Percentiles rank a stretch among this genome's conserved stretches.
Evolutionary conservation across 1,284 basidiomycete genomes (phyloP).

Genomic region (Singerocomus rubriflavus): DNA sequence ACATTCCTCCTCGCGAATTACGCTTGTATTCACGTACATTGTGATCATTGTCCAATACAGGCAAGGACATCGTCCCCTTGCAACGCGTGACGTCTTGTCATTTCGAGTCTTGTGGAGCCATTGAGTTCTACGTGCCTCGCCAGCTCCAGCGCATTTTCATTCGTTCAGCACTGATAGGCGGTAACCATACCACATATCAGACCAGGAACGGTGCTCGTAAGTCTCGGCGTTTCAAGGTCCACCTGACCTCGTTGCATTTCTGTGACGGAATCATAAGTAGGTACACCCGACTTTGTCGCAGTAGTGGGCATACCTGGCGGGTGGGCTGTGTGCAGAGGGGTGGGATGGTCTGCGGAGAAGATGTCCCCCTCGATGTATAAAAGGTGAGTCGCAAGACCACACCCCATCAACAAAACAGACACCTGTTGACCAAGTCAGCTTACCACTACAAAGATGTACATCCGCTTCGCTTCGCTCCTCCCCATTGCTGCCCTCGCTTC

Average conservation of each 20-base stretch:
- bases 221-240: not conserved
- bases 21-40: not conserved
- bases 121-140: too few species aligned
- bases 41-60: not conserved
- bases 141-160: not conserved
- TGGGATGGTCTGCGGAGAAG: too few species aligned
- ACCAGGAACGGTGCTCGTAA: not conserved
- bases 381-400: too few species aligned
- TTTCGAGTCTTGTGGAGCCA: not conserved
- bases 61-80: not conserved
- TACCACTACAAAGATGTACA: too few species aligned
- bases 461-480: too few species aligned
- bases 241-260: not conserved
- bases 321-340: too few species aligned
- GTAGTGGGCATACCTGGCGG: too few species aligned
- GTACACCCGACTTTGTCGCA: not conserved
- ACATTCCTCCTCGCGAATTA: too few species aligned
- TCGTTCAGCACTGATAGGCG: not conserved
- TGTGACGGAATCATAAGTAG: not conserved
- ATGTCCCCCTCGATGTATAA: too few species aligned
- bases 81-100: not conserved
- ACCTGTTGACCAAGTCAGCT: too few species aligned
- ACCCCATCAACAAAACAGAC: too few species aligned
- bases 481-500: too few species aligned
- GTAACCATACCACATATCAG: not conserved